These are phyloP conservation scores for Speleostelium caveatum DNA, from an alignment of 78 protist species.

Conservation along the genomic window DNA sequence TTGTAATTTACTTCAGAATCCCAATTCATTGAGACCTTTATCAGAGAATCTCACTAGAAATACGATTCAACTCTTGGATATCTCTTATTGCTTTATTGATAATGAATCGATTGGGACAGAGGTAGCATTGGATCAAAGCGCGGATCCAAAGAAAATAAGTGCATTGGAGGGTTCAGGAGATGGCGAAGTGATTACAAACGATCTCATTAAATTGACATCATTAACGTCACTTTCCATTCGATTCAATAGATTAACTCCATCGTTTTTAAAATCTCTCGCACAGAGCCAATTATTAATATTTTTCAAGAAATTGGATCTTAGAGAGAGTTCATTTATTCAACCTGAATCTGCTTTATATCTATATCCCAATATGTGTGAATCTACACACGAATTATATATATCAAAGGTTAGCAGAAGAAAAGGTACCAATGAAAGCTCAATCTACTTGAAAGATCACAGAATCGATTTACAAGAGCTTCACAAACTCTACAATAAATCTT, in stretches of 20 bases:
- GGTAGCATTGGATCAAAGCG: neutral
- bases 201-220: neutral
- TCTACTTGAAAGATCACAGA: neutral
- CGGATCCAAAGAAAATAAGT: neutral
- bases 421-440: neutral
- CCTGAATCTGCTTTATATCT: constrained; percentile 4
- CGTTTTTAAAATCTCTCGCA: constrained; percentile 5
- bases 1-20: constrained; percentile 20
- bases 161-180: neutral
- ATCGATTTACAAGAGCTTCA: constrained; percentile 22
- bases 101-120: constrained; percentile 30
- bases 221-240: constrained; percentile 15
- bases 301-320: constrained; percentile 27
- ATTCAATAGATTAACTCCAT: constrained; percentile 34
- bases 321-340: neutral
- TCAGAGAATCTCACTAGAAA: neutral
- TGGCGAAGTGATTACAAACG: neutral
- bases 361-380: constrained; percentile 7
- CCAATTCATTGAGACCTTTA: constrained; percentile 5
- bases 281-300: neutral
- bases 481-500: neutral
- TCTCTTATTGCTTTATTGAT: constrained; percentile 54
- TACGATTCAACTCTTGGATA: neutral
- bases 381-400: constrained; percentile 13
- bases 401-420: neutral